Conservation (phyloP, 257 asterid genomes). For the Nicotiana benthamiana region DNA sequence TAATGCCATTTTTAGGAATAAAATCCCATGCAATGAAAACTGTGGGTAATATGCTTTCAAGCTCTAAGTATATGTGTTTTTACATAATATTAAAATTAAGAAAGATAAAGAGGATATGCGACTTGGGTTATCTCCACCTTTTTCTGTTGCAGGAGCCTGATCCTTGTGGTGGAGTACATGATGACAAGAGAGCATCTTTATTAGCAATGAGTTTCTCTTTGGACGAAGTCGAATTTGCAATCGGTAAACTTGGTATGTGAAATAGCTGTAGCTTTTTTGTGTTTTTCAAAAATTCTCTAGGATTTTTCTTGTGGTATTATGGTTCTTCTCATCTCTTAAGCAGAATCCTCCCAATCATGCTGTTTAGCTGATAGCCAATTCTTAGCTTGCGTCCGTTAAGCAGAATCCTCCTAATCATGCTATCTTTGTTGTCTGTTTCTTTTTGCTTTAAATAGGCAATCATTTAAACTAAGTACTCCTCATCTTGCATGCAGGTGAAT, state of each 20-base stretch:
- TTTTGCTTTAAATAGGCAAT: neutral
- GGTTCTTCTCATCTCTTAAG: neutral
- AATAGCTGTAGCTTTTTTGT: constrained; percentile 16
- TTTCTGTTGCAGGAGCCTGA: constrained; percentile 59
- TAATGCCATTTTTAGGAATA: neutral
- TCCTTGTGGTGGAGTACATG: constrained; percentile 24
- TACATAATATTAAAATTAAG: neutral
- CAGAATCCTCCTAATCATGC: too few relatives aligned
- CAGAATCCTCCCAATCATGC: constrained; percentile 1
- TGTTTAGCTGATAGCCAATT: neutral
- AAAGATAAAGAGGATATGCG: neutral
- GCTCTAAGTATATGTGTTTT: neutral
- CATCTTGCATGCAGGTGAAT: constrained; percentile 44
- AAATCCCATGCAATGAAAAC: neutral
- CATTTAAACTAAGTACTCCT: constrained; percentile 7
- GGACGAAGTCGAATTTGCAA: constrained; percentile 65
- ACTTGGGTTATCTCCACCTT: constrained; percentile 1
- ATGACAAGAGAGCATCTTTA: constrained; percentile 49
- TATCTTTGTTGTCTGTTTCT: too few relatives aligned
- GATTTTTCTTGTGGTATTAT: neutral
- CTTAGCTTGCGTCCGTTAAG: neutral
- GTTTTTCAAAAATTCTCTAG: constrained; percentile 15
- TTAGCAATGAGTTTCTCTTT: constrained; percentile 74
- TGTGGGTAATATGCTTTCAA: neutral
- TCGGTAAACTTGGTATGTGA: constrained; percentile 77